These are phyloP conservation scores for Mycosphaerelloides madeirae DNA, from an alignment of 2,329 filamentous ascomycete genomes.

Conservation along the genomic window DNA sequence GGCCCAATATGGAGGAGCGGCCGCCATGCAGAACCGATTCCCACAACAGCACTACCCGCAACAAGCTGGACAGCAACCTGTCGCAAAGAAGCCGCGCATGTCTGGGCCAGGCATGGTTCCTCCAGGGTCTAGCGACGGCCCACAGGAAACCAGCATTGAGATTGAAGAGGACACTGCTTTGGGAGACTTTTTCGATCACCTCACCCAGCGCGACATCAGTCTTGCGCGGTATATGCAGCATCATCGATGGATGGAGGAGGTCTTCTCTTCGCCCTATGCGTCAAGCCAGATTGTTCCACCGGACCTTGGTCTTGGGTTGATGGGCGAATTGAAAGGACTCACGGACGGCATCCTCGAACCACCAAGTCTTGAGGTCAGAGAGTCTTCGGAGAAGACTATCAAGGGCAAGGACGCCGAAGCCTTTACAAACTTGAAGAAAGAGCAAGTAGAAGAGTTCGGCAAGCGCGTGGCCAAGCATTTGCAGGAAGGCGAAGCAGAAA, in stretches of 20 bases:
- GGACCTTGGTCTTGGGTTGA: constrained; percentile 74
- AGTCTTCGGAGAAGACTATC: constrained; percentile 20
- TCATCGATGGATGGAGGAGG: constrained; percentile 98
- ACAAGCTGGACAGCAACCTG: constrained; percentile 37
- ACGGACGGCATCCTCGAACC: constrained; percentile 81
- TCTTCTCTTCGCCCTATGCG: constrained; percentile 83
- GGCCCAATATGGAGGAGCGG: constrained; percentile 9
- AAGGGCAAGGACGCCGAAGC: constrained; percentile 43
- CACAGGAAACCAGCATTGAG: constrained; percentile 55
- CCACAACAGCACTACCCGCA: constrained; percentile 29
- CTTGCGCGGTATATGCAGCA: constrained; percentile 85
- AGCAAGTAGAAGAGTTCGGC: constrained; percentile 78
- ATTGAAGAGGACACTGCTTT: constrained; percentile 86
- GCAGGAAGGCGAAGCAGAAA: constrained; percentile 69
- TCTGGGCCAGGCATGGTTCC: constrained; percentile 38
- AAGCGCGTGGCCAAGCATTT: constrained; percentile 70
- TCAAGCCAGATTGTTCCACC: constrained; percentile 80
- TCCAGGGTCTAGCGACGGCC: constrained; percentile 39
- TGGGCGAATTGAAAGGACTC: constrained; percentile 72
- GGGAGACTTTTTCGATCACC: constrained; percentile 83
- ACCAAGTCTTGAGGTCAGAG: constrained; percentile 33
- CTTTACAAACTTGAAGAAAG: constrained; percentile 65
- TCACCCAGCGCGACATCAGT: constrained; percentile 86
- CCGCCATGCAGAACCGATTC: constrained; percentile 16
- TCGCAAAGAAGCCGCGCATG: constrained; percentile 43